Evolutionary conservation across 768 basidiomycete species (phyloP), one percentile per base, ranked within the genome.

Genomic region (Suillus hirtellus): DNA sequence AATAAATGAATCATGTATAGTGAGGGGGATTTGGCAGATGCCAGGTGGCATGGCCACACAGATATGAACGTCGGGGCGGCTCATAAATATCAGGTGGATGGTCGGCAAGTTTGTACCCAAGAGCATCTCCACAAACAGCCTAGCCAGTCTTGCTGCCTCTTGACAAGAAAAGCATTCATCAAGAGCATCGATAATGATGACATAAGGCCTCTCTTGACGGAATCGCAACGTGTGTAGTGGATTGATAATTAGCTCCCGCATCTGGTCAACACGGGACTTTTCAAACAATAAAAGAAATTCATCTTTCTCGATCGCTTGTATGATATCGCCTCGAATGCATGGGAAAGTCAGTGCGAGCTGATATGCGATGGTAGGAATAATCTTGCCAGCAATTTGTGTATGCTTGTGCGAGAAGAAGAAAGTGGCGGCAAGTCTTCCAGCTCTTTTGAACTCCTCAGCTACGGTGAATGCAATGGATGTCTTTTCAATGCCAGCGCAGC

Each of bases 371-470:
- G 67, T 68, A 8, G 65, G 65, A 49, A 69, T 62, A 5, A 69
- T 49, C 2, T 53, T 50, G 7, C 58, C 21, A 5, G 8, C 15
- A 17, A 38, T 15, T 35, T 63, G 62, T 2, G 61, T 60, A 15
- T 64, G 60, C 10, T 60, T 47, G 17, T 65, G 62, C 17, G 65
- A 63, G 24, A 69, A 69, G 64, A 69, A 68, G 19, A 69, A 69
- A 1, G 60, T 63, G 21, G 67, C 67, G 10, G 63, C 69, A 6
- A 68, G 65, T 42, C 66, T 67, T 10, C 64, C 59, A 12, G 59
- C 64, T 24, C 38, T 38, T 56, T 38, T 40, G 8, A 40, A 27
- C 55, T 56, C 55, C 38, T 56, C 55, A 19, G 38, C 55, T 27
- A 56, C 1, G 2, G 55, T 56, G 55, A 27, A 56, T 2, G 21